phyloP scores from a whole-genome alignment of 306 rosid species.

The Herpetospermum pedunculosum region DNA sequence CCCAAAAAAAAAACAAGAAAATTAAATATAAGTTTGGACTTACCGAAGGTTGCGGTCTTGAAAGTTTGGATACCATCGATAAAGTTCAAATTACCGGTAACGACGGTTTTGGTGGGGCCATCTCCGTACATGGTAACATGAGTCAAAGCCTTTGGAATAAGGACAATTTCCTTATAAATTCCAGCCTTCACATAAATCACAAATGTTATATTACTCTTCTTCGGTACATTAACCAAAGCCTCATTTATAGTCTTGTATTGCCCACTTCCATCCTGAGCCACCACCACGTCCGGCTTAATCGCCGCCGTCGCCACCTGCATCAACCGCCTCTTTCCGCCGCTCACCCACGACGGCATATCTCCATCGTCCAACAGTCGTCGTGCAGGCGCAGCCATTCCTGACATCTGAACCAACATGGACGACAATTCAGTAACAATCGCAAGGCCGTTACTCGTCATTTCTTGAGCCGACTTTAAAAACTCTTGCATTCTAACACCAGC shows the following conservation, averaged over 20 bases:
- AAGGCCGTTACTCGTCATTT: conserved; percentile 32
- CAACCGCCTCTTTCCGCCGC: conserved; percentile 16
- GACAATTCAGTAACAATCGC: conserved; percentile 22
- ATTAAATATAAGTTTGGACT: too few species aligned
- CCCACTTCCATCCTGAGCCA: conserved; percentile 45
- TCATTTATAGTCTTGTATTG: conserved; percentile 28
- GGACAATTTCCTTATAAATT: conserved; percentile 22
- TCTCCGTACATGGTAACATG: conserved; percentile 32
- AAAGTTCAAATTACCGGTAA: conserved; percentile 19
- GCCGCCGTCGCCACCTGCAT: background rate
- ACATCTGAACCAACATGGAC: background rate
- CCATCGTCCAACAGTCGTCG: conserved; percentile 17
- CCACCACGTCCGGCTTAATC: conserved; percentile 18
- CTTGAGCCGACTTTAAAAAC: conserved; percentile 16
- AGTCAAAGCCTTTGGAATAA: conserved; percentile 2
- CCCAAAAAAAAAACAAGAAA: too few species aligned
- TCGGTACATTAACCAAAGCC: conserved; percentile 26
- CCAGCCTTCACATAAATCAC: conserved; percentile 49
- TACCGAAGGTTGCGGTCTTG: conserved; percentile 36
- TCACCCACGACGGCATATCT: conserved; percentile 29
- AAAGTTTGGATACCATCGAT: conserved; percentile 29
- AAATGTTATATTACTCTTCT: conserved; percentile 16
- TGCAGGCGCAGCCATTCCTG: background rate
- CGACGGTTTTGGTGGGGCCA: conserved; percentile 35
- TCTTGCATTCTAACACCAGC: conserved; percentile 26